These are phyloP conservation scores for Dothiorella sarmentorum DNA, from an alignment of 2,329 filamentous ascomycete species.

Conservation along the genomic window DNA sequence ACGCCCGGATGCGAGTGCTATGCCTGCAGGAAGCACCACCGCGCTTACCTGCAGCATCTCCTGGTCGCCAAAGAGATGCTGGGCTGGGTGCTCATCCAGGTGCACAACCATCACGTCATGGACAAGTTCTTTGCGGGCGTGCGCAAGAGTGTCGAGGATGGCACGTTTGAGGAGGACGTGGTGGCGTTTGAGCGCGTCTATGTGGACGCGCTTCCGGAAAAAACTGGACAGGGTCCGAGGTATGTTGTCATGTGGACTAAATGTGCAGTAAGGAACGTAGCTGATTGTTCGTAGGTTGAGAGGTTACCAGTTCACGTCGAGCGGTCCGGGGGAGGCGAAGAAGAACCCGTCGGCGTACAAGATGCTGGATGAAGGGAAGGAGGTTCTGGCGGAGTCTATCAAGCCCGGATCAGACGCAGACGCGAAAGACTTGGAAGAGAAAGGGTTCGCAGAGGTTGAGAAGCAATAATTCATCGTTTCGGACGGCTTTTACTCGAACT, in stretches of 20 bases:
- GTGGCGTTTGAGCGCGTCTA: constrained; percentile 65
- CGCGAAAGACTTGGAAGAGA: constrained; percentile 21
- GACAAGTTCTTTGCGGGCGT: constrained; percentile 70
- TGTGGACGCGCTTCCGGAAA: constrained; percentile 66
- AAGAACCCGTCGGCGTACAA: constrained; percentile 19
- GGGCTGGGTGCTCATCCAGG: constrained; percentile 85
- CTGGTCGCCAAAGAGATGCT: constrained; percentile 93
- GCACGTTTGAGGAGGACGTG: constrained; percentile 54
- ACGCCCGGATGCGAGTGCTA: constrained; percentile 69
- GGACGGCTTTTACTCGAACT: too few species aligned
- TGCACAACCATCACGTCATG: constrained; percentile 80
- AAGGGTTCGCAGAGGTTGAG: constrained; percentile 19
- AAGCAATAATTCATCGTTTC: too few species aligned
- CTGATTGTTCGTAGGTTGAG: neutral
- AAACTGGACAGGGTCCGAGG: constrained; percentile 69
- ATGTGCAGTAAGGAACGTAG: neutral
- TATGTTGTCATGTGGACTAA: constrained; percentile 38
- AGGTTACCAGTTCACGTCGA: constrained; percentile 20
- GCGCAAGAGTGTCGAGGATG: constrained; percentile 58
- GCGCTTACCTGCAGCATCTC: constrained; percentile 83
- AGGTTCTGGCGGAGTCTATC: constrained; percentile 7
- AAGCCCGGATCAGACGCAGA: neutral
- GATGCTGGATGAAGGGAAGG: constrained; percentile 18
- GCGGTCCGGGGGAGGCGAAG: constrained; percentile 17
- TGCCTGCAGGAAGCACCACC: constrained; percentile 76